Conservation (phyloP, 129 eudicot genomes). For the Deinandra increscens region DNA sequence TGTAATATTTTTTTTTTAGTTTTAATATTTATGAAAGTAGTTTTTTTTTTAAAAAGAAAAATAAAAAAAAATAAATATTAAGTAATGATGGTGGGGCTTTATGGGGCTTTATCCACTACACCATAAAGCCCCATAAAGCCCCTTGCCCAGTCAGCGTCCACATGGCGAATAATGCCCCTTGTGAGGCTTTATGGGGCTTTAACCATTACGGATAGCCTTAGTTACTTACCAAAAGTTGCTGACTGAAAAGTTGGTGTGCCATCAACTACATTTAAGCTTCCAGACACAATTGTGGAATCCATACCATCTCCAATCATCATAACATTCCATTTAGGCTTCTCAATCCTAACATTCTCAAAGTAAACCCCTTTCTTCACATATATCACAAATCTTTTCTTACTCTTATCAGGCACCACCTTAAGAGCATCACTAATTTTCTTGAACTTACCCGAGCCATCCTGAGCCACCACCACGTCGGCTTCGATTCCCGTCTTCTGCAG, state of each 20-base stretch:
- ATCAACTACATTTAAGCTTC: constrained; percentile 46
- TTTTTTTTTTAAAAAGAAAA: too few relatives aligned
- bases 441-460: constrained; percentile 59
- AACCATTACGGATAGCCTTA: too few relatives aligned
- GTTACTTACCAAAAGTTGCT: constrained; percentile 66
- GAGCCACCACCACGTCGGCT: constrained; percentile 57
- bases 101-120: too few relatives aligned
- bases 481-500: constrained; percentile 39
- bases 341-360: constrained; percentile 51
- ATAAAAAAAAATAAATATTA: too few relatives aligned
- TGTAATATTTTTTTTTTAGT: too few relatives aligned
- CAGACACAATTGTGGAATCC: constrained; percentile 54
- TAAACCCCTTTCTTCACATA: constrained; percentile 64
- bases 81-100: too few relatives aligned
- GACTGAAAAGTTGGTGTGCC: constrained; percentile 66
- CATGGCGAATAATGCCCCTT: too few relatives aligned
- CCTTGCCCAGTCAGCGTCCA: too few relatives aligned
- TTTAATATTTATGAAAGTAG: too few relatives aligned
- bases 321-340: constrained; percentile 53
- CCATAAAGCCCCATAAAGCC: too few relatives aligned
- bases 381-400: constrained; percentile 55
- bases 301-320: constrained; percentile 71
- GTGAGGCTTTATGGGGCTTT: too few relatives aligned
- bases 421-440: constrained; percentile 55
- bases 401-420: constrained; percentile 52